Conservation (phyloP, 345 rosid species). For the Populus euphratica region DNA sequence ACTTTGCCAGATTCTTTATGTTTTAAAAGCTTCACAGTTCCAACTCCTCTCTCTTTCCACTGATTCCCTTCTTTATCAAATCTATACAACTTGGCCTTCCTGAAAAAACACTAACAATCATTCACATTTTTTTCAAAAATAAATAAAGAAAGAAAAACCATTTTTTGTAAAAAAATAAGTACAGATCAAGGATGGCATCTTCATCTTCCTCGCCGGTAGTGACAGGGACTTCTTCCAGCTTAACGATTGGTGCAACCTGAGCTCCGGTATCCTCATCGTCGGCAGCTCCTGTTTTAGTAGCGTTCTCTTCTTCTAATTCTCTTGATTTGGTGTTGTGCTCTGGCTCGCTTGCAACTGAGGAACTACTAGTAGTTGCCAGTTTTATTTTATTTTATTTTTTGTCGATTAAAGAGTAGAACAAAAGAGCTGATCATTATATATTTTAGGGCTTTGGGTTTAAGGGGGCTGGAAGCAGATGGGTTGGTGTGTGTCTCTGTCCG, state of each 20-base stretch:
- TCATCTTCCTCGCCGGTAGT: constrained; percentile 94
- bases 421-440: neutral
- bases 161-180: constrained; percentile 5
- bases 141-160: neutral
- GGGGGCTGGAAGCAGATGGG: no score
- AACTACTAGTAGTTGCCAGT: constrained; percentile 44
- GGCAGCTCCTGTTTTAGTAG: constrained; percentile 35
- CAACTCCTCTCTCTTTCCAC: constrained; percentile 97
- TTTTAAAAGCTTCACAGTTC: constrained; percentile 80
- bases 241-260: constrained; percentile 78
- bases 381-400: neutral
- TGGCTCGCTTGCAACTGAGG: constrained; percentile 29
- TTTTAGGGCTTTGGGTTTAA: no score
- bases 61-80: constrained; percentile 75
- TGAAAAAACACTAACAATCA: constrained; percentile 23
- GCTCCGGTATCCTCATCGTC: constrained; percentile 97
- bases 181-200: constrained; percentile 78
- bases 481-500: neutral
- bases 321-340: constrained; percentile 33
- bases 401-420: neutral
- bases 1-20: constrained; percentile 76
- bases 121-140: neutral
- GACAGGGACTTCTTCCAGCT: constrained; percentile 79
- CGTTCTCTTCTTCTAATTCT: constrained; percentile 53
- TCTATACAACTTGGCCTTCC: constrained; percentile 88